These are phyloP conservation scores for Coemansia sp. DNA, from an alignment of 192 early-diverging fungal species.

Conservation along the genomic window DNA sequence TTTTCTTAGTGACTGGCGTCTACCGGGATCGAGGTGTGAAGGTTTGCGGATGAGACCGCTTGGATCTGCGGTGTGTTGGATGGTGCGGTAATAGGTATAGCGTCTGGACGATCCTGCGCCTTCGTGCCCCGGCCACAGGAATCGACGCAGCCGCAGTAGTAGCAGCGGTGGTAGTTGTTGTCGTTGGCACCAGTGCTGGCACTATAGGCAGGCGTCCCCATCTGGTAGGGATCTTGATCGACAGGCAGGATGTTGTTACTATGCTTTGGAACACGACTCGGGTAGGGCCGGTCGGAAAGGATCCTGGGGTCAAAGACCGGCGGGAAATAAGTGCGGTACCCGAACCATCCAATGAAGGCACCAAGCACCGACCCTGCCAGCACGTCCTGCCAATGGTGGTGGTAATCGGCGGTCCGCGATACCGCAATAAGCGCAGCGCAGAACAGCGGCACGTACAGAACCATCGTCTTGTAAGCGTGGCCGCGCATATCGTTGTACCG, in stretches of 20 bases:
- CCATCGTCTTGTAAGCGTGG: slow-evolving; percentile 66
- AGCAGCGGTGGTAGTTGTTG: slow-evolving; percentile 9
- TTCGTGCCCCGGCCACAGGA: background rate
- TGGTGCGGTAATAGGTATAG: background rate
- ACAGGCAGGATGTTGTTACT: slow-evolving; percentile 20
- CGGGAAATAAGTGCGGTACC: slow-evolving; percentile 49
- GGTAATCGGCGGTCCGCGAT: slow-evolving; percentile 64
- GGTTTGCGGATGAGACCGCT: background rate
- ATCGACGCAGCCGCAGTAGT: slow-evolving; percentile 3
- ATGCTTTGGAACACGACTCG: slow-evolving; percentile 38
- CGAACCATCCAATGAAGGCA: slow-evolving; percentile 38
- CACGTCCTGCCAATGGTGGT: slow-evolving; percentile 68
- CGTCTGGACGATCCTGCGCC: background rate
- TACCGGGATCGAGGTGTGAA: background rate
- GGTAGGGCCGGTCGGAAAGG: slow-evolving; percentile 47
- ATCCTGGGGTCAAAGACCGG: slow-evolving; percentile 27
- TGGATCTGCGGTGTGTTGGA: background rate
- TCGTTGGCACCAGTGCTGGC: slow-evolving; percentile 7
- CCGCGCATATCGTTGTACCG: slow-evolving; percentile 64
- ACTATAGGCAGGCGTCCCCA: slow-evolving; percentile 17
- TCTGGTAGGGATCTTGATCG: slow-evolving; percentile 42
- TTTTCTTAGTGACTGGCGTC: background rate
- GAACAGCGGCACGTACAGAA: slow-evolving; percentile 49
- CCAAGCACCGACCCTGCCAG: slow-evolving; percentile 58
- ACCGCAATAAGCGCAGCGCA: slow-evolving; percentile 60